Conservation (phyloP, 371 early-diverging fungal genomes). For the Saksenaea oblongispora region DNA sequence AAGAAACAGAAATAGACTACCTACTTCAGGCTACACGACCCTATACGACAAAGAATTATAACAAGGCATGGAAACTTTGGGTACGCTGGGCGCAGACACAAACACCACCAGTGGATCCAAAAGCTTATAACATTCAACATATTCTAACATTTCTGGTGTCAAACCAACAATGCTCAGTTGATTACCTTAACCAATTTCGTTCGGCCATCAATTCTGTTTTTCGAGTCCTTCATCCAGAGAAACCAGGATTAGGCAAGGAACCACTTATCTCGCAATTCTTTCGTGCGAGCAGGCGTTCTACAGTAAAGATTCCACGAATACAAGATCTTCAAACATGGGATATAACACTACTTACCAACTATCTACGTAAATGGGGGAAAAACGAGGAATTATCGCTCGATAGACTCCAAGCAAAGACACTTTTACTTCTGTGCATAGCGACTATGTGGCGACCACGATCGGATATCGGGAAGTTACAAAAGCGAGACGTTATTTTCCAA, state of each 20-base stretch:
- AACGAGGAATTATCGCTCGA: not conserved
- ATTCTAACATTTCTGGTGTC: not conserved
- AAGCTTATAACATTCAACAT: not conserved
- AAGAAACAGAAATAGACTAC: not conserved
- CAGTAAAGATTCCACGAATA: not conserved
- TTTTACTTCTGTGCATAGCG: not conserved
- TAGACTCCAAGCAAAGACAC: not conserved
- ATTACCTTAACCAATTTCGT: not conserved
- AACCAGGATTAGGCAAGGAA: not conserved
- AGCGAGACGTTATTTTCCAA: not conserved
- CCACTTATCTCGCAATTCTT: not conserved
- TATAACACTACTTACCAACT: not conserved
- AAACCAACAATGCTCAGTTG: not conserved
- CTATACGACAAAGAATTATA: constrained; percentile 10
- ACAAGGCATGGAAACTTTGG: constrained; percentile 12
- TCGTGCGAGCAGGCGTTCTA: not conserved
- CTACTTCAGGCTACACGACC: not conserved
- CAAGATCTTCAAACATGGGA: not conserved
- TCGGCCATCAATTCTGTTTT: not conserved
- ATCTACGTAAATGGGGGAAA: not conserved
- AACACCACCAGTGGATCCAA: not conserved
- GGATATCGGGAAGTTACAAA: not conserved
- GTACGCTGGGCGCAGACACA: not conserved
- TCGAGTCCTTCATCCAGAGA: not conserved
- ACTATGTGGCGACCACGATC: not conserved